These are phyloP conservation scores for Guillardia theta DNA, from an alignment of 78 protist genomes.

Conservation along the genomic window DNA sequence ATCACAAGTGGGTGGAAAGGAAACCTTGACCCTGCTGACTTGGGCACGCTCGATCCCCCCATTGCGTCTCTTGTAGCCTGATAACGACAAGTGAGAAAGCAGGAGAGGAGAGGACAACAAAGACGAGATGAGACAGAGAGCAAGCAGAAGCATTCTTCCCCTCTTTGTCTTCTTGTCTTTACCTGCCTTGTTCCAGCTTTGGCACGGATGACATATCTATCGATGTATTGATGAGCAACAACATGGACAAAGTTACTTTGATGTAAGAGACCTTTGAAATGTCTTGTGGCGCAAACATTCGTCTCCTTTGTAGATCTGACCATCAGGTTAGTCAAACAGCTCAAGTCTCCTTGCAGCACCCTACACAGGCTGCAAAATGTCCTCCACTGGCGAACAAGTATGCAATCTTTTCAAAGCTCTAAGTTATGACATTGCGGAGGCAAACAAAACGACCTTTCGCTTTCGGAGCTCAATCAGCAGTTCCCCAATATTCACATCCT, in stretches of 20 bases:
- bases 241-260: too few species aligned
- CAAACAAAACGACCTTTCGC: too few species aligned
- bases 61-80: slow-evolving; percentile 1
- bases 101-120: neutral
- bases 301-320: neutral
- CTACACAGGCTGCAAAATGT: neutral
- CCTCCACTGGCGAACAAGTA: neutral
- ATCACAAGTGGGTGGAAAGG: neutral
- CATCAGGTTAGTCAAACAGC: too few species aligned
- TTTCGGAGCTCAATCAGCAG: too few species aligned
- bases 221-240: too few species aligned
- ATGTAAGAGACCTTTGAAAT: too few species aligned
- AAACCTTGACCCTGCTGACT: neutral
- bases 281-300: neutral
- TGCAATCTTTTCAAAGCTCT: too few species aligned
- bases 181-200: neutral
- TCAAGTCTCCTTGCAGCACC: neutral
- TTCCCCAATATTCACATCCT: too few species aligned
- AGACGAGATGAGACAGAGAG: neutral
- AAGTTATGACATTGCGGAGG: too few species aligned
- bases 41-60: slow-evolving; percentile 27
- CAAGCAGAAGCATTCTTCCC: neutral
- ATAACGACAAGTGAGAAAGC: neutral
- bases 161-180: neutral
- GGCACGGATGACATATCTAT: slow-evolving; percentile 8